Percentiles rank a stretch among this genome's conserved stretches.
phyloP scores from a whole-genome alignment of 1,284 basidiomycete genomes.

The Phenoliferia sp. region DNA sequence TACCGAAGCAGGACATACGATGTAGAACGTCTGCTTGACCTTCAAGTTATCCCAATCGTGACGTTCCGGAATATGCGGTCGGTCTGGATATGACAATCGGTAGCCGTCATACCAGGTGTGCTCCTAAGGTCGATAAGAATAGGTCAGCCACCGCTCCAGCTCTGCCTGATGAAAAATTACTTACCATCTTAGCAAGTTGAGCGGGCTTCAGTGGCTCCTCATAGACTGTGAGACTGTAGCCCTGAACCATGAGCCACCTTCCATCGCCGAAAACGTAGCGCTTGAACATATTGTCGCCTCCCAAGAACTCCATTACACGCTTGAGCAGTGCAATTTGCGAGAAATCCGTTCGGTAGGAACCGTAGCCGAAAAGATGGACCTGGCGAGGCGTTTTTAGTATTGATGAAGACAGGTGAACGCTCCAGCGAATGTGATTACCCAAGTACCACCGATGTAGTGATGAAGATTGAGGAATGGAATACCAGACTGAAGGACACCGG shows the following conservation, averaged over 20 bases:
- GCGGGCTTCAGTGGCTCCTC: conserved; percentile 24
- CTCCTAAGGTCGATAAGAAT: conserved; percentile 11
- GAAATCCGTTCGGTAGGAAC: conserved; percentile 24
- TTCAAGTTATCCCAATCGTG: conserved; percentile 1
- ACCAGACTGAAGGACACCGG: conserved; percentile 33
- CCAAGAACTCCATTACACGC: conserved; percentile 27
- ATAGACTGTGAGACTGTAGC: conserved; percentile 31
- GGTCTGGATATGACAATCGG: conserved; percentile 16
- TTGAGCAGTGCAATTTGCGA: conserved; percentile 24
- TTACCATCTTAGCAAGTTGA: conserved; percentile 23
- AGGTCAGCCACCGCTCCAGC: not conserved
- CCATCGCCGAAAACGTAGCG: conserved; percentile 34
- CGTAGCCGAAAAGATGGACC: conserved; percentile 31
- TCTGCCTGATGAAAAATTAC: not conserved
- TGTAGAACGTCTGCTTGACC: conserved; percentile 32
- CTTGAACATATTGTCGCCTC: conserved; percentile 36
- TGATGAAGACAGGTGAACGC: not conserved
- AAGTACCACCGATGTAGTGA: conserved; percentile 31
- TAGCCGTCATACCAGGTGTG: conserved; percentile 33
- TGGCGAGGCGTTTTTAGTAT: not conserved
- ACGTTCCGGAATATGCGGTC: conserved; percentile 21
- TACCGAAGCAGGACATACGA: conserved; percentile 6
- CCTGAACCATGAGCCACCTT: conserved; percentile 29
- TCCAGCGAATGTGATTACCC: conserved; percentile 4
- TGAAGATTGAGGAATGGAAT: conserved; percentile 34